Conservation (phyloP, 2,329 filamentous ascomycete genomes). For the Exophiala mesophila region DNA sequence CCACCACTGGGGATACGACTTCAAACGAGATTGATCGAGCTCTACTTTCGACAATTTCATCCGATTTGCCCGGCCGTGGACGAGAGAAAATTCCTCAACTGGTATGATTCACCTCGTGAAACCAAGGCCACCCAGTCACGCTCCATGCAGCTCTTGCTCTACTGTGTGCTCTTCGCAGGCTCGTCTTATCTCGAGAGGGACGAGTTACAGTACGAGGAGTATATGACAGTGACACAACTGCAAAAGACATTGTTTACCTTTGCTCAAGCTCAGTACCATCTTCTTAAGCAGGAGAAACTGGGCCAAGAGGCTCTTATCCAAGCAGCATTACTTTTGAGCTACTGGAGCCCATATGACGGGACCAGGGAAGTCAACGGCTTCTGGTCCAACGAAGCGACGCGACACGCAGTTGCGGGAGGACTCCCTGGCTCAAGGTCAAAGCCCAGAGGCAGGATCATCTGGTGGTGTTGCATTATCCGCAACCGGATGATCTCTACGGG, state of each 20-base stretch:
- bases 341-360: no score
- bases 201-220: neutral
- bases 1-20: neutral
- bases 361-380: no score
- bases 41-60: conserved; percentile 3
- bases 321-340: no score
- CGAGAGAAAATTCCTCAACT: neutral
- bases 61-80: conserved; percentile 1
- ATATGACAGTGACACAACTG: neutral
- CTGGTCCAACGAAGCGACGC: no score
- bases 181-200: neutral
- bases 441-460: no score
- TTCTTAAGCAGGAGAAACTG: neutral
- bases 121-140: neutral
- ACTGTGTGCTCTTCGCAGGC: neutral
- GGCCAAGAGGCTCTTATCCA: no score
- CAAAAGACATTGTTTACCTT: conserved; percentile 1
- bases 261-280: neutral
- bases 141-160: neutral
- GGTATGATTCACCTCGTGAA: neutral
- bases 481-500: no score
- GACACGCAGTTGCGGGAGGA: no score
- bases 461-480: no score
- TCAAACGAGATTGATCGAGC: neutral
- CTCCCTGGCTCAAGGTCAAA: no score